These are phyloP conservation scores for Hypocreales sp. DNA, from an alignment of 2,329 filamentous ascomycete genomes.

Conservation along the genomic window DNA sequence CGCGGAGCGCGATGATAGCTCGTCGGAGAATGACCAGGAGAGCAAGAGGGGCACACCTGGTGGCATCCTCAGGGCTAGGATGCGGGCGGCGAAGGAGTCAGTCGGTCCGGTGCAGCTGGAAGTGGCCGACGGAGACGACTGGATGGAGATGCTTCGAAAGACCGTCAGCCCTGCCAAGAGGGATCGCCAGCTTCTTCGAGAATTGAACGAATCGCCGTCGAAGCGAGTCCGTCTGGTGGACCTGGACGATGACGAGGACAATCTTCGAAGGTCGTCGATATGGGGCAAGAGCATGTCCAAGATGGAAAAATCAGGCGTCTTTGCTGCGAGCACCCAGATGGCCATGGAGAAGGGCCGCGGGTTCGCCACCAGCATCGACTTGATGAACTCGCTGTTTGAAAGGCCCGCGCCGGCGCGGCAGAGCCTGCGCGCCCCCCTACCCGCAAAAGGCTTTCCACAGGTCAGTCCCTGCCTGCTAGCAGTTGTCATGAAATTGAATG, in stretches of 20 bases:
- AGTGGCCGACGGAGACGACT: slow-evolving; percentile 61
- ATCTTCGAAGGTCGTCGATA: slow-evolving; percentile 24
- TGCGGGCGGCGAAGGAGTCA: slow-evolving; percentile 47
- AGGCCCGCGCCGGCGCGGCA: slow-evolving; percentile 45
- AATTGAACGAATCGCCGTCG: slow-evolving; percentile 38
- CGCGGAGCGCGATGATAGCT: slow-evolving; percentile 53
- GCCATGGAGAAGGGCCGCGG: slow-evolving; percentile 38
- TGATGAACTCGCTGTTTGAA: slow-evolving; percentile 90
- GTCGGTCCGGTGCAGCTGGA: slow-evolving; percentile 42
- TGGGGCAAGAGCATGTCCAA: slow-evolving; percentile 18
- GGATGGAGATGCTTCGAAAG: slow-evolving; percentile 85
- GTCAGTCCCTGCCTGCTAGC: too few species aligned
- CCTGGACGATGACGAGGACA: slow-evolving; percentile 28
- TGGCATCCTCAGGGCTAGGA: slow-evolving; percentile 45
- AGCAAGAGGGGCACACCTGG: slow-evolving; percentile 34
- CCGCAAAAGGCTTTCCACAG: slow-evolving; percentile 61
- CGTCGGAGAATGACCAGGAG: slow-evolving; percentile 35
- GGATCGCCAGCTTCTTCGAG: slow-evolving; percentile 58
- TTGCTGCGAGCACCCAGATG: slow-evolving; percentile 15
- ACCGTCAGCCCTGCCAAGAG: slow-evolving; percentile 91
- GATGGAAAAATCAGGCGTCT: slow-evolving; percentile 12
- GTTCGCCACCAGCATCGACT: slow-evolving; percentile 79
- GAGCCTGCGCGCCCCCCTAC: slow-evolving; percentile 33
- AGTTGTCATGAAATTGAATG: slow-evolving; percentile 21
- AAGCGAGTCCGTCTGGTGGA: slow-evolving; percentile 12